Evolutionary conservation across 768 basidiomycete genomes (phyloP).

Genomic region (Suillus decipiens): DNA sequence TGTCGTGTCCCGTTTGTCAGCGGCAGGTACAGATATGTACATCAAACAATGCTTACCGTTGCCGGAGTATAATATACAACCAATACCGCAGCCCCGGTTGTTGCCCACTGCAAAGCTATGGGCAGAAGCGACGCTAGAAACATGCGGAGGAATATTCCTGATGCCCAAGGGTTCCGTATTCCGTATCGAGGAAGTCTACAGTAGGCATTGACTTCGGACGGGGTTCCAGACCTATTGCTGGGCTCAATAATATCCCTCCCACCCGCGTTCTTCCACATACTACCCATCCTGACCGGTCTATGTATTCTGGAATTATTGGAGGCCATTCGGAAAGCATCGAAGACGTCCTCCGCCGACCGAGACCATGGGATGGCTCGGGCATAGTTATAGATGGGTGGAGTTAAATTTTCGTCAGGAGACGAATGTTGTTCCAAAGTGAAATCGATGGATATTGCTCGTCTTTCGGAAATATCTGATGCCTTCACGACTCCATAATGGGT

Average conservation of each 20-base stretch:
- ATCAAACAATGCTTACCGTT: conserved; percentile 12
- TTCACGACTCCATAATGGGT: conserved; percentile 13
- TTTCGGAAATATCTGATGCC: conserved; percentile 3
- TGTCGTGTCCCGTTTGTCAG: conserved; percentile 5
- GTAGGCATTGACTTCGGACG: conserved; percentile 18
- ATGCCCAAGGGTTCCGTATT: conserved; percentile 19
- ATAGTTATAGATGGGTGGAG: conserved; percentile 28
- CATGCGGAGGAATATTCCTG: conserved; percentile 20
- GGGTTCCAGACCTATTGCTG: conserved; percentile 13
- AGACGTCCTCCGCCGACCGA: conserved; percentile 9
- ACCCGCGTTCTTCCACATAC: conserved; percentile 8
- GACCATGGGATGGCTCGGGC: conserved; percentile 24
- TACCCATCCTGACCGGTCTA: conserved; percentile 11
- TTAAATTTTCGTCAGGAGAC: conserved; percentile 27
- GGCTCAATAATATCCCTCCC: conserved; percentile 5
- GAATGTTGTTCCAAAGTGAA: neutral
- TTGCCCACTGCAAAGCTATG: conserved; percentile 28
- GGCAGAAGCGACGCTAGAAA: conserved; percentile 22
- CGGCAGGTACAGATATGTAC: neutral
- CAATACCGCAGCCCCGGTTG: conserved; percentile 25
- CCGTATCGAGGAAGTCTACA: conserved; percentile 12
- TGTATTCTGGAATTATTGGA: conserved; percentile 13
- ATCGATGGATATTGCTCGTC: conserved; percentile 8
- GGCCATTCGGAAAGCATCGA: conserved; percentile 7
- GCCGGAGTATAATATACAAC: conserved; percentile 29